Percentiles rank a stretch among this genome's conserved stretches.
These are phyloP conservation scores for Ceratocystis colombiana DNA, from an alignment of 2,329 filamentous ascomycete genomes.

Conservation along the genomic window DNA sequence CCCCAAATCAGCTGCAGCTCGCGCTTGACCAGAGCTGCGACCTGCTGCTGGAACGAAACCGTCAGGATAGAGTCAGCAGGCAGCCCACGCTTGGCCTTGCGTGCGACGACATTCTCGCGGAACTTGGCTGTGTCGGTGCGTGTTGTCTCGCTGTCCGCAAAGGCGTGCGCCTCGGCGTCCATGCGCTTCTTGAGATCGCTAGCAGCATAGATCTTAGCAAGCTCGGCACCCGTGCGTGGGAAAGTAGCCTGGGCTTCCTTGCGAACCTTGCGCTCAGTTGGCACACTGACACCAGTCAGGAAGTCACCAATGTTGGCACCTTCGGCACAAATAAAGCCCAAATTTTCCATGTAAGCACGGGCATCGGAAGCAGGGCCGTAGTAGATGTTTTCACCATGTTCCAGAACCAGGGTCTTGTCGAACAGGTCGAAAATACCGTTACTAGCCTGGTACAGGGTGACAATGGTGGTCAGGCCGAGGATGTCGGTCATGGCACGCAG, in stretches of 20 bases:
- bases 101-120: slow-evolving; percentile 40
- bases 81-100: slow-evolving; percentile 45
- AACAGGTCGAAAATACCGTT: slow-evolving; percentile 55
- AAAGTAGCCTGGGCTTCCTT: slow-evolving; percentile 35
- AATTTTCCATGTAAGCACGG: slow-evolving; percentile 53
- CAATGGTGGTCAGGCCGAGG: slow-evolving; percentile 53
- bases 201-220: slow-evolving; percentile 43
- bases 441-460: slow-evolving; percentile 65
- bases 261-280: slow-evolving; percentile 56
- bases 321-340: slow-evolving; percentile 57
- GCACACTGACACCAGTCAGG: slow-evolving; percentile 57
- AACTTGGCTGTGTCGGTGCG: slow-evolving; percentile 45
- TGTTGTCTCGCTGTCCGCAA: slow-evolving; percentile 42
- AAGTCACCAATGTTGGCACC: slow-evolving; percentile 63
- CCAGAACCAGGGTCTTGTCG: slow-evolving; percentile 49
- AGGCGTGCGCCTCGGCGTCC: slow-evolving; percentile 45
- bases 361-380: slow-evolving; percentile 52
- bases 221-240: slow-evolving; percentile 37
- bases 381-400: slow-evolving; percentile 53
- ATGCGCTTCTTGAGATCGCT: slow-evolving; percentile 43
- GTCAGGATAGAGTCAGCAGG: slow-evolving; percentile 47
- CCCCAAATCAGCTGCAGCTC: slow-evolving; percentile 58
- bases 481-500: slow-evolving; percentile 58
- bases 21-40: slow-evolving; percentile 46
- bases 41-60: slow-evolving; percentile 44